Evolutionary conservation across 257 asterid species (phyloP).

Genomic region (Catharanthus roseus): DNA sequence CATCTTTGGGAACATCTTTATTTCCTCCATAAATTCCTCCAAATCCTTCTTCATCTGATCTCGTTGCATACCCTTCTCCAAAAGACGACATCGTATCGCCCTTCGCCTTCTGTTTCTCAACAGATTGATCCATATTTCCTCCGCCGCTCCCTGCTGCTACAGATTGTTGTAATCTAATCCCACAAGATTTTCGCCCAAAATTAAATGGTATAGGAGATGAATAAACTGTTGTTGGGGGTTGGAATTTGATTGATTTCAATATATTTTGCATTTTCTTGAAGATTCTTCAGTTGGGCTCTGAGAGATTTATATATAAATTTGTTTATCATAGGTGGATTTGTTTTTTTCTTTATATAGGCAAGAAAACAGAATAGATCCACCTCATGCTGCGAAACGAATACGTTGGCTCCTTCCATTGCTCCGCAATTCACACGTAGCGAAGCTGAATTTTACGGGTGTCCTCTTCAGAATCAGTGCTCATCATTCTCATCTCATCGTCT

Average conservation of each 20-base stretch:
- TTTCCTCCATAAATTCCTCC: slow-evolving; percentile 56
- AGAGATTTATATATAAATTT: no score
- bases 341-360: neutral
- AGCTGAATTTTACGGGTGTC: neutral
- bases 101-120: neutral
- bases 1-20: slow-evolving; percentile 20
- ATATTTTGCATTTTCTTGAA: slow-evolving; percentile 28
- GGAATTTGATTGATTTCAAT: slow-evolving; percentile 22
- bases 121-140: neutral
- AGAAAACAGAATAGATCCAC: neutral
- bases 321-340: no score
- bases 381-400: no score
- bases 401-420: no score
- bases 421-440: slow-evolving; percentile 14
- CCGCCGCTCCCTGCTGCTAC: neutral
- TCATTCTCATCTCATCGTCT: no score
- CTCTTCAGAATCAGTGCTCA: no score
- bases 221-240: neutral
- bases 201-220: slow-evolving; percentile 5
- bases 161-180: slow-evolving; percentile 23
- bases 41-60: slow-evolving; percentile 75
- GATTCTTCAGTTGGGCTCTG: neutral
- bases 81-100: slow-evolving; percentile 47
- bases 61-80: slow-evolving; percentile 66
- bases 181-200: neutral